Evolutionary conservation across 495 filamentous ascomycete species (phyloP), one percentile per base, ranked within the genome.

Genomic region (Hyaloscypha finlandica): DNA sequence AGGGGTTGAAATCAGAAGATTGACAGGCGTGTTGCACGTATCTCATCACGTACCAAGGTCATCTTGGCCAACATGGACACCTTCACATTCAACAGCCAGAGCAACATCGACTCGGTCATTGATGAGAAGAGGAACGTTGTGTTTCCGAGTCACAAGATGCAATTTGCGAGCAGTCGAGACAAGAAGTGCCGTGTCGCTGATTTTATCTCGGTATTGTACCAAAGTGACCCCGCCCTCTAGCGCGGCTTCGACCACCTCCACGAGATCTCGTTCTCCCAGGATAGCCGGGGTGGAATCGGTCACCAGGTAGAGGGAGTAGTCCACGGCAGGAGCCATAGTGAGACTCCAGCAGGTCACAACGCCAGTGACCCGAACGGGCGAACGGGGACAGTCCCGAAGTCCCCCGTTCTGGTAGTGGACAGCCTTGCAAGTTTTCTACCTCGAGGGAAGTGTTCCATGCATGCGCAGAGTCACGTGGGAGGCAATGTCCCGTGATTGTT

Each of bases 61-160:
- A 84, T 97, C 92, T 77, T 97, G 94, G 35, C 95, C 94, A 51
- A 99, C 83, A 76, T 99, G 94, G 16, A 97, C 91, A 54, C 95
- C 95, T 75, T 97, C 94, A 48, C 89, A 93, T 6, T 88, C 90
- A 53, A 91, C 85, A 19, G 92, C 95, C 32, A 95, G 81, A 29
- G 93, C 93, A 20, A 99, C 91, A 79, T 96, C 94, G 6, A 97
- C 84, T n/a, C 93, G 90, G 77, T 99, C 95, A 75, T 99, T 97
- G 79, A 99, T 94, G 45, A 99, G 78, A 58, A 99, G 82, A 32
- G 94, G 95, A 0, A 97, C 87, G 20, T 82, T 78, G 70, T 90
- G 81, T n/a, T 72, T 77, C 68, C 79, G 77, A 12, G 92, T 93
- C 56, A 96, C 79, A 14, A 81, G 71, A 75, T 93, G 92, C 45